Evolutionary conservation across 2,329 filamentous ascomycete genomes (phyloP), one percentile per base, ranked within the genome.

Genomic region (Hypoxylon sp.): DNA sequence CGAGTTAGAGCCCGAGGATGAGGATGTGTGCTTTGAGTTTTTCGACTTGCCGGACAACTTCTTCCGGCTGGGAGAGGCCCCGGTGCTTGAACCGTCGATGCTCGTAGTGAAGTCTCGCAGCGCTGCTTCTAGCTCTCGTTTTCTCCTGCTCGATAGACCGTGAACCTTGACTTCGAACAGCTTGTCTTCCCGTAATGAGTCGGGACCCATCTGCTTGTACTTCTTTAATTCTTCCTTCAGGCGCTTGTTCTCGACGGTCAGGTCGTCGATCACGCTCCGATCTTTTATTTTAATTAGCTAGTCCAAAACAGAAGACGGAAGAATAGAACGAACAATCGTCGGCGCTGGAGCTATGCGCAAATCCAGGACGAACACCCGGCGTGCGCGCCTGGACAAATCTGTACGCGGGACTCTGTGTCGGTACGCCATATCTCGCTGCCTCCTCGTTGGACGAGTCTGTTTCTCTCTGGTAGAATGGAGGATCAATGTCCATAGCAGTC

Each of bases 151-250:
- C 0, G 89, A 83, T 35, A 96, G 74, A 0, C 88, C 86, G 66
- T 95, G 90, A 24, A 93, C 83, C 65, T 90, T 88, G 59, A 96
- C 86, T 71, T 96, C 92, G 66, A 96, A 94, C 0, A 96, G 74
- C 69, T 90, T 92, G 24, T 96, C 90, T 42, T 88, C 85, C 27
- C 87, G 83, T 46, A 93, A 75, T 62, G 88, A 83, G 37, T 87
- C 81, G 15, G 86, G 85, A 1, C 88, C 85, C 21, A 84, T 76
- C 61, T 85, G 86, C 71, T 90, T 88, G 60, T 90, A 90, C 49
- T 84, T 87, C 67, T 84, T 88, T 51, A 96, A 69, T 67, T 87
- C 86, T 64, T 88, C 86, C 75, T 88, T 92, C 59, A 96, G 73
- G 48, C 86, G 88, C 71, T 91, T 90, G 70, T 95, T 96, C 70